Percentiles rank a stretch among this genome's conserved stretches.
Conservation (phyloP, 1,139 yeast species). For the Pneumocystis oryctolagi region DNA sequence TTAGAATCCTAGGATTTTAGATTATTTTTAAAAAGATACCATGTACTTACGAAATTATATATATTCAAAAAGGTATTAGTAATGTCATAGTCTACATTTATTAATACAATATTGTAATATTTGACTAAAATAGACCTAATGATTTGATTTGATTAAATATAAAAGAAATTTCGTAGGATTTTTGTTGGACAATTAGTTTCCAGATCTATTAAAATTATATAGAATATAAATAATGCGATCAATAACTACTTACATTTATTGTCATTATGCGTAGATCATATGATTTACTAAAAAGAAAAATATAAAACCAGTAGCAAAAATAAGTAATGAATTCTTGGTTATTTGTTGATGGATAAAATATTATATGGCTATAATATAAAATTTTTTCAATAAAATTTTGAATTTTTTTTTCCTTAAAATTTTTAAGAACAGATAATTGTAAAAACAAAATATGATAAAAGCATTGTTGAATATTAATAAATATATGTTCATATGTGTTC, state of each 20-base stretch:
- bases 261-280: conserved; percentile 12
- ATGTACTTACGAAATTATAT: conserved; percentile 5
- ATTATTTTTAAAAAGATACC: conserved; percentile 10
- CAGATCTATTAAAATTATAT: conserved; percentile 8
- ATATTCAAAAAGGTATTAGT: background rate
- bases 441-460: conserved; percentile 12
- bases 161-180: conserved; percentile 13
- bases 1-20: conserved; percentile 9
- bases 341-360: conserved; percentile 14
- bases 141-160: conserved; percentile 12
- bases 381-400: conserved; percentile 12
- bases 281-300: conserved; percentile 8
- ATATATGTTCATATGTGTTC: conserved; percentile 5
- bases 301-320: conserved; percentile 14
- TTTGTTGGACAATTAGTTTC: conserved; percentile 14
- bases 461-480: conserved; percentile 10
- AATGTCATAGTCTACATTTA: background rate
- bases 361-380: conserved; percentile 15
- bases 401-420: conserved; percentile 10
- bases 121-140: background rate
- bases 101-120: background rate
- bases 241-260: conserved; percentile 9
- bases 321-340: conserved; percentile 12
- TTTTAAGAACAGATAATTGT: conserved; percentile 13
- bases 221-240: background rate